Percentiles rank a stretch among this genome's conserved stretches.
Evolutionary conservation across 768 basidiomycete genomes (phyloP).

Genomic region (Rhodosporidiobolus sp.): DNA sequence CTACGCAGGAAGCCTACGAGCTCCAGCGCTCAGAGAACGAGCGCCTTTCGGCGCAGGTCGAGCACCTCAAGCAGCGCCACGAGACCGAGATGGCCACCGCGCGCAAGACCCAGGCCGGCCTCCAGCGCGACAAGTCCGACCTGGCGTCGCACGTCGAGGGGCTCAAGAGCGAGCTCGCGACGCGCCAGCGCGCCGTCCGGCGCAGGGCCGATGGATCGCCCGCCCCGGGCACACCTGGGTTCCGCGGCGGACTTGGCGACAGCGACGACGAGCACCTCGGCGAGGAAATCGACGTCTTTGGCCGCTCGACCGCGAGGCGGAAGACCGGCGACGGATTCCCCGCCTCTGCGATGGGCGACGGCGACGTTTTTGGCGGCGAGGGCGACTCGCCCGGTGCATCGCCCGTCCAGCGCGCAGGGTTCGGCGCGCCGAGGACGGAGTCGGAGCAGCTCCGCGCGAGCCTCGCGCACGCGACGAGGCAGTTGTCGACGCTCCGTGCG

Average conservation of each 20-base stretch:
- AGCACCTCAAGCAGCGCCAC: constrained; percentile 81
- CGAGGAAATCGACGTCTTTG: constrained; percentile 49
- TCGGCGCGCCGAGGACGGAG: constrained; percentile 57
- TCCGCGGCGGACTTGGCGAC: constrained; percentile 9
- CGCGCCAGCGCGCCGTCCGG: constrained; percentile 57
- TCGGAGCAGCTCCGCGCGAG: constrained; percentile 76
- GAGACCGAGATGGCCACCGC: constrained; percentile 93
- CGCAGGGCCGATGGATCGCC: constrained; percentile 36
- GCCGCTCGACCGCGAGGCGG: constrained; percentile 43
- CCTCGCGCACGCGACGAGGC: constrained; percentile 79
- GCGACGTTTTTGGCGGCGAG: constrained; percentile 25
- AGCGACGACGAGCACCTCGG: constrained; percentile 16
- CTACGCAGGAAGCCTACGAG: constrained; percentile 71
- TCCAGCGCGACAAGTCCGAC: constrained; percentile 89
- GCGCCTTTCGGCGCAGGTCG: constrained; percentile 49
- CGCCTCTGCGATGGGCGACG: constrained; percentile 18
- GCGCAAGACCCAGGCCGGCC: constrained; percentile 76
- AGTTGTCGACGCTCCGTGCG: constrained; percentile 75
- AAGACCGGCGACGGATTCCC: constrained; percentile 44
- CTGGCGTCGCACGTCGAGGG: constrained; percentile 75
- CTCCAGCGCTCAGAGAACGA: constrained; percentile 74
- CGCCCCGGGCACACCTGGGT: constrained; percentile 21
- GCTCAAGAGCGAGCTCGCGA: constrained; percentile 67
- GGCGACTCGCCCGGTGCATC: constrained; percentile 39
- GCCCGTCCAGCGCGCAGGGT: constrained; percentile 60